Evolutionary conservation across 1,284 basidiomycete species (phyloP), one percentile per base, ranked within the genome.

Genomic region (Sutorius eximius): DNA sequence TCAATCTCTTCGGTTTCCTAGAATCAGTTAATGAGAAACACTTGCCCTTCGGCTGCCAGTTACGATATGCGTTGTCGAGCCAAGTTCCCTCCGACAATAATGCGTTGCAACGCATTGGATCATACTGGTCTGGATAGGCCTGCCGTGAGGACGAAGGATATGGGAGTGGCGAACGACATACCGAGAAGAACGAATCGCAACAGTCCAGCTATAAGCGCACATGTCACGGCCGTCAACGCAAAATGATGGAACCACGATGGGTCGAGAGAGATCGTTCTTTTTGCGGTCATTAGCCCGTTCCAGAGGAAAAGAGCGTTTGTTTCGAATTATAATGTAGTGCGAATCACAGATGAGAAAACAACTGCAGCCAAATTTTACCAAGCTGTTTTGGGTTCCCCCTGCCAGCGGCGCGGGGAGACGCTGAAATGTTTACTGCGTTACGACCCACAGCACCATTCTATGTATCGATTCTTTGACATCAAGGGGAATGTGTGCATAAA

Each of bases 41-140:
- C 82, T 60, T 63, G 87, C 91, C 91, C 61, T 92, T 82, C 6
- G 92, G 92, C 68, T 95, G 92, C 92, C 92, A 95, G 65, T 86
- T 87, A 59, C 71, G 77, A 67, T 80, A 79, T 44, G 67, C 71
- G 34, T 73, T 71, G 69, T 93, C 91, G 52, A 93, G 71, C 92
- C 92, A 95, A 62, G 80, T 81, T n/a, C 93, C 92, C 38, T 75
- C 76, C 42, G 78, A 85, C 48, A 93, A 69, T 30, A 94, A 71
- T 1, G 89, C 80, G 56, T 80, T 75, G 68, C 92, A 95, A 65
- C 83, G 87, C 51, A 82, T 76, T 29, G 86, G 82, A 70, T 94
- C 92, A 4, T 78, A 71, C 65, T 79, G 81, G 71, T 90, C 92
- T 93, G 56, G 15, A 43, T 33, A 18, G 37, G 43, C 36, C 29